A percentile compares a stretch with the other conserved stretches of the same genome.
Conservation (phyloP, 129 eudicot genomes). For the Tagetes patula region DNA sequence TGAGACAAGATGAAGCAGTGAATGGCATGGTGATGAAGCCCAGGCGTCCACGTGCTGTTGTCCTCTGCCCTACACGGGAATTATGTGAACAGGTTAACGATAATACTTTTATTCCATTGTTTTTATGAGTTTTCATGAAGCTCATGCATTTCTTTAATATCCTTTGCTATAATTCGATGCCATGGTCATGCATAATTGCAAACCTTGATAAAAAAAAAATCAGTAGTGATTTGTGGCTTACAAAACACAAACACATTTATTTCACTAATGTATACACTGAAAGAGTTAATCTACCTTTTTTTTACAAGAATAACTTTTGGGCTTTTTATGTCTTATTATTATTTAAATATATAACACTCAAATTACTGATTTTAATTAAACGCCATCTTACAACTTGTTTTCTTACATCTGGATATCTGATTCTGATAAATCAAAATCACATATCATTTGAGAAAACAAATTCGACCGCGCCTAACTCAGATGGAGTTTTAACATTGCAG, state of each 20-base stretch:
- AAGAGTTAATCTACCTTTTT: background rate
- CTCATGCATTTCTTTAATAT: background rate
- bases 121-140: background rate
- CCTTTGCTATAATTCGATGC: background rate
- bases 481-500: slow-evolving; percentile 45
- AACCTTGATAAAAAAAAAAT: too few species aligned
- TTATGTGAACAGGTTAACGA: slow-evolving; percentile 84
- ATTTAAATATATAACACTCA: background rate
- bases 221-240: background rate
- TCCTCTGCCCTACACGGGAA: slow-evolving; percentile 94
- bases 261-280: background rate
- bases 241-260: too few species aligned
- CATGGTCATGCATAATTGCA: background rate
- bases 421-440: too few species aligned
- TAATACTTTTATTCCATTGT: background rate
- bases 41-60: slow-evolving; percentile 90
- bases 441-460: too few species aligned
- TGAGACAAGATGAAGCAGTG: slow-evolving; percentile 70
- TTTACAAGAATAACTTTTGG: background rate
- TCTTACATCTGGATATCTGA: background rate
- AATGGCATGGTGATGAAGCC: slow-evolving; percentile 89
- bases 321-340: background rate
- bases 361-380: background rate
- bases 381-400: background rate
- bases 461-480: background rate